Evolutionary conservation across 2,329 filamentous ascomycete species (phyloP), one percentile per base, ranked within the genome.

Genomic region (Cytospora chrysosperma): DNA sequence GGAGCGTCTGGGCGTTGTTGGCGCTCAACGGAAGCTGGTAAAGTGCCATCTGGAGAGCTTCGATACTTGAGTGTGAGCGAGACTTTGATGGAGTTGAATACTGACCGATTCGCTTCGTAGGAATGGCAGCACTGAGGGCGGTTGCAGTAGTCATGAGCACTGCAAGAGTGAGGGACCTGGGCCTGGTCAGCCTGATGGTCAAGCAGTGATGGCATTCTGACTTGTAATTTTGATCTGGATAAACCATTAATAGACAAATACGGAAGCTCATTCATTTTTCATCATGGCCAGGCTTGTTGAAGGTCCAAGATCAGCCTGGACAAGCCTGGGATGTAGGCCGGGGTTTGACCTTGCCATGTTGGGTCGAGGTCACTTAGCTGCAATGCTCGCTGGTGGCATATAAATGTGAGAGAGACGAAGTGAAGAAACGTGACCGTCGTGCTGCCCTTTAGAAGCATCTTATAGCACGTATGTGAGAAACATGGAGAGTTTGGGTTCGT

Each of bases 1-100:
- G 62, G 51, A 64, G 62, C 21, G 56, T 64, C 4, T 64, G 62
- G 62, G 26, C 62, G 40, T 34, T 59, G 30, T 49, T 64, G 62
- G 56, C 62, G 37, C n/a, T 60, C 51, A 51, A 60, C 37, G 62
- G 62, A 73, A 7, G 28, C 21, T 60, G 58, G 58, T 60, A 34
- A 69, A 40, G 15, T 40, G 2, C 15, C 37, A 40, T 17, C 37
- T 17, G 9, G 37, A 15, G 17, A 40, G 37, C 37, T 40, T 15
- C n/a, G 17, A n/a, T 40, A 34, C 37, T 19, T 40, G n/a, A 40
- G 37, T 17, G n/a, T n/a, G 17, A n/a, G 37, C 2, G 6, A 19
- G n/a, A 2, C 15, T 17, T 7, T 19, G n/a, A 19, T 40, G 4
- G 1, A n/a, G 6, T 40, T n/a, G 37, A 15, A 40, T 5, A 40